Evolutionary conservation across 306 rosid genomes (phyloP), one percentile per base, ranked within the genome.

Genomic region (Cucumis hystrix): DNA sequence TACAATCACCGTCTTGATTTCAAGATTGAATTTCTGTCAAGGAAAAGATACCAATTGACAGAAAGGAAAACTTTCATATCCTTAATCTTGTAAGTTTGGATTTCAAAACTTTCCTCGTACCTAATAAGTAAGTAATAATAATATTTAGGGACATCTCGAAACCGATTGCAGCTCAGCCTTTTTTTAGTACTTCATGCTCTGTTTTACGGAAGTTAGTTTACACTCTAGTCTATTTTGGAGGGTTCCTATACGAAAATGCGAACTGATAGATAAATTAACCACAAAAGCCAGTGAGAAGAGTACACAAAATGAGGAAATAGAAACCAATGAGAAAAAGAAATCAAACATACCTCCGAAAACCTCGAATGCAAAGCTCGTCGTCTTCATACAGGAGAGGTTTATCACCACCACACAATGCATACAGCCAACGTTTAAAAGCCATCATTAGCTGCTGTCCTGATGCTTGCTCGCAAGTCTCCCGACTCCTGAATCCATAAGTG

Each of bases 351-450:
- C 98, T 95, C 89, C 54, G 86, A 92, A 80, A 85, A 85, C 83
- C 97, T 92, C 93, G 88, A 74, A 87, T 92, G 81, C 81, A 81
- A 49, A 49, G 4, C 8, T 85, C 97, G 65, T 83, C 90, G 20
- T 58, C 61, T 78, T 85, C 83, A 82, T 87, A 90, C 62, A 95
- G 87, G 70, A 95, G 97, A 10, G 97, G 93, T 69, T 77, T 88
- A 70, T 92, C 97, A 74, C 97, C 90, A 3, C 67, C n/a, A 78
- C 95, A 92, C 80, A 92, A 92, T 4, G 95, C 97, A 60, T 92
- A 90, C 21, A 91, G 85, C 66, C 85, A 91, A 83, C 95, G 89
- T 11, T 91, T 97, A 87, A 72, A 94, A 3, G 97, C 86, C 85
- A 85, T 90, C 9, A 80, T 77, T 79, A 95, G 98, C 47, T 87